Base-by-base conservation (phyloP, 352 stramenopile genomes). In the Globisporangium abappressorium region DNA sequence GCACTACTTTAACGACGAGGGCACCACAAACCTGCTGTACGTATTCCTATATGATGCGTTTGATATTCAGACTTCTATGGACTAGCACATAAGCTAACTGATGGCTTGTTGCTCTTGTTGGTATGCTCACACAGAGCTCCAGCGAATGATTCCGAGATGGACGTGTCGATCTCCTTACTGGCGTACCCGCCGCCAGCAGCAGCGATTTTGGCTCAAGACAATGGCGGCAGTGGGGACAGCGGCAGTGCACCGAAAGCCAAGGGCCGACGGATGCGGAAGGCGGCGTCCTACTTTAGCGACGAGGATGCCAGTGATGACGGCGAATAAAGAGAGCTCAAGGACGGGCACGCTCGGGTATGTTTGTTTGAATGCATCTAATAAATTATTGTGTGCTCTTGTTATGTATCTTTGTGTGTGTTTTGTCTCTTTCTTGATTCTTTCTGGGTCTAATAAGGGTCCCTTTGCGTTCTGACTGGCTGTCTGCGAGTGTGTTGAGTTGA, bases 1-100 rank as follows among this genome's bases (percentile, higher is more conserved):
- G 30, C 77, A 92, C 67, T 94, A 79, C 70, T 92, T 94, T 66
- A 84, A 91, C 61, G 79, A 89, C 63, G 69, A 91, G 22, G 82
- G 73, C 47, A 68, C 79, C 26, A 63, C 77, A n/a, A 80, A 93
- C 66, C 67, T 93, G 54, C 77, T 93, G 84, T 91, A 72, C 70
- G 84, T 83, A 34, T 46, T 18, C 14, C 0, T 18, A 15, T 61
- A 46, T 72, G 26, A 34, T 36, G 24, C 63, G 58, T 57, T 57
- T 12, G 51, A 11, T 33, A 18, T 18, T 64, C 3, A 0, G 9
- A 0, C 63, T 26, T 55, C 41, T 2, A 18, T 41, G 20, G 22
- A n/a, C 14, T 47, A 15, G 8, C 4, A 14, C 2, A 9, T 24
- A 63, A 1, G 36, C 26, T 60, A 30, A 68, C 36, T 9, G 22